phyloP scores from a whole-genome alignment of 2,329 filamentous ascomycete species.

The Fusarium nurragi region DNA sequence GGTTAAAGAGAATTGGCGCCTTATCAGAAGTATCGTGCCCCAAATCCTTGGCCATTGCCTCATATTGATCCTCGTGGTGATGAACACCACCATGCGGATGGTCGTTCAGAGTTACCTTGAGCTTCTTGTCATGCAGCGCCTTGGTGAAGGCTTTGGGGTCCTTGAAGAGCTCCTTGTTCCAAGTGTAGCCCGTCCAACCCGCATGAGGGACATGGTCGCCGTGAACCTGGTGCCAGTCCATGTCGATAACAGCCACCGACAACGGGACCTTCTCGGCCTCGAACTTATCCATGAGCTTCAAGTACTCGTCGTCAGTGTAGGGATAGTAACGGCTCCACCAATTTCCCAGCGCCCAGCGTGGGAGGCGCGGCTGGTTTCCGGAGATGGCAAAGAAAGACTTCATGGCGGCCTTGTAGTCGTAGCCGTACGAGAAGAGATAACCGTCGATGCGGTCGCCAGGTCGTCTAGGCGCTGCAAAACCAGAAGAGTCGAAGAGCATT shows the following conservation, averaged over 20 bases:
- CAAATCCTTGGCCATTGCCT: slow-evolving; percentile 62
- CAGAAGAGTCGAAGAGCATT: slow-evolving; percentile 65
- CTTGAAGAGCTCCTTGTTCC: slow-evolving; percentile 63
- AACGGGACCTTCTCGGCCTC: slow-evolving; percentile 61
- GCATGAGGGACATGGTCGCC: slow-evolving; percentile 55
- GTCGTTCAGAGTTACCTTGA: slow-evolving; percentile 68
- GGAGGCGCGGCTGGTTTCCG: slow-evolving; percentile 64
- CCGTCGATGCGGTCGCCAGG: slow-evolving; percentile 62
- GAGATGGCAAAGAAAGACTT: slow-evolving; percentile 64
- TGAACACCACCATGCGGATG: slow-evolving; percentile 70
- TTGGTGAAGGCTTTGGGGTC: slow-evolving; percentile 62
- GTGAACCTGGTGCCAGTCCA: slow-evolving; percentile 71
- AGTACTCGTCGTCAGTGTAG: slow-evolving; percentile 65
- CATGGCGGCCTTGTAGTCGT: slow-evolving; percentile 64
- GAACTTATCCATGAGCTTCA: slow-evolving; percentile 67
- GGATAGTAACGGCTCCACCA: slow-evolving; percentile 73
- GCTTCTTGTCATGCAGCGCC: slow-evolving; percentile 60
- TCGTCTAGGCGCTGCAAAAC: slow-evolving; percentile 60
- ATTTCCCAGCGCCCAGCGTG: slow-evolving; percentile 68
- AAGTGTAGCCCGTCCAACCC: slow-evolving; percentile 66
- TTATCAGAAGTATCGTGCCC: slow-evolving; percentile 60
- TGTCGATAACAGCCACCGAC: slow-evolving; percentile 69
- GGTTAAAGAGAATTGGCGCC: slow-evolving; percentile 65
- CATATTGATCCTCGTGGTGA: slow-evolving; percentile 65
- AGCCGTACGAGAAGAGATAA: slow-evolving; percentile 69